Evolutionary conservation across 768 basidiomycete genomes (phyloP), one percentile per base, ranked within the genome.

Genomic region (Crassisporium funariophilum): DNA sequence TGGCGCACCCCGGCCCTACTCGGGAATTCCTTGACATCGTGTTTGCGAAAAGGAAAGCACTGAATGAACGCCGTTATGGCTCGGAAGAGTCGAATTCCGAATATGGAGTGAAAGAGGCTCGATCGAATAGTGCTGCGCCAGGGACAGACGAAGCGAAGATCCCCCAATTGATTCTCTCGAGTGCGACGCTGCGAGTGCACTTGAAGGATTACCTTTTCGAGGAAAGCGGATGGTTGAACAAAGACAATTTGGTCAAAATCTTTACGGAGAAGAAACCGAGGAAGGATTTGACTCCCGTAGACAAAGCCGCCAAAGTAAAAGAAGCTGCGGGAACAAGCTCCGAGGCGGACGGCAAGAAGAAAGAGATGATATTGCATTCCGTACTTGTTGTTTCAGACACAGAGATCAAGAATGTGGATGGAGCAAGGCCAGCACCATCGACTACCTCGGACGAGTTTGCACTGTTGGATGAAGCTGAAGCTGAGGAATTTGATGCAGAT

Each of bases 151-250:
- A 52, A 39, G 47, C 50, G 38, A 41, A 35, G 38, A 63, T 68
- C 50, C 79, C 85, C 17, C 88, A 89, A 60, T 62, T 88, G 43
- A 68, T 90, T 34, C 63, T 88, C 58, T 76, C 82, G 39, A 88
- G 86, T 58, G 88, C 88, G 33, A 90, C 88, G 5, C 68, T 91
- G 52, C 73, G 79, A 34, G 72, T 67, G 40, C 76, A 76, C 49
- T 68, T 84, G 37, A 73, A 73, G 50, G 68, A 76, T 39, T 79
- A 76, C 51, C 65, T 88, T 25, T 77, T 76, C 48, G 67, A 67
- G 39, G 72, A 79, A 44, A 84, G 77, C 53, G 78, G 78, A 9
- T 88, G 84, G 84, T 59, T 86, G 54, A 69, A 70, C 54, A 67
- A 61, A 48, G 66, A 66, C 27, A 72, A 73, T 24, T 53, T 76